Conservation (phyloP, 2,329 filamentous ascomycete species). For the Cadophora sp. region DNA sequence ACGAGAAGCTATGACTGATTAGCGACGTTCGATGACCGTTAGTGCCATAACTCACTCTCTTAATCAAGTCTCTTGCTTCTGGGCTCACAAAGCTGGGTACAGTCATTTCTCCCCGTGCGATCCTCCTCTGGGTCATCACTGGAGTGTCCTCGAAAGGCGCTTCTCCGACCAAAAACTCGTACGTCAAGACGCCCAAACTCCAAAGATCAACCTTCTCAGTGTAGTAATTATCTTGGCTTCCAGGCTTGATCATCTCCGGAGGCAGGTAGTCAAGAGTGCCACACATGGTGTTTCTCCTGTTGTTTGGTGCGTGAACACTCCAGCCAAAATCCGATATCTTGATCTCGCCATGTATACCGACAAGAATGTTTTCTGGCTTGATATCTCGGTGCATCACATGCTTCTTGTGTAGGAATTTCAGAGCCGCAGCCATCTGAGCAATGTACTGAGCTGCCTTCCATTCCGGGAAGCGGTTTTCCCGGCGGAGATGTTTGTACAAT, state of each 20-base stretch:
- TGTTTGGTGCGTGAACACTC: conserved; percentile 97
- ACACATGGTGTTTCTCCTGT: conserved; percentile 92
- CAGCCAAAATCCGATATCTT: conserved; percentile 99
- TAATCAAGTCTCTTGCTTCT: conserved; percentile 92
- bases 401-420: conserved; percentile 93
- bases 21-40: conserved; percentile 18
- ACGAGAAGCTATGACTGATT: conserved; percentile 72
- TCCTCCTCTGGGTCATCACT: conserved; percentile 91
- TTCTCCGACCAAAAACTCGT: conserved; percentile 95
- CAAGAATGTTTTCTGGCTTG: conserved; percentile 96
- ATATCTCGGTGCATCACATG: conserved; percentile 98
- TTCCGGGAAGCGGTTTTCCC: conserved; percentile 72
- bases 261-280: conserved; percentile 97
- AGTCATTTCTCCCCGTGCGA: conserved; percentile 88
- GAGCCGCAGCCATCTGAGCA: conserved; percentile 80
- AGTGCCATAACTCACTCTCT: conserved; percentile 65
- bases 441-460: conserved; percentile 77
- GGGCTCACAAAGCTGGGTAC: conserved; percentile 89
- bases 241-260: conserved; percentile 93
- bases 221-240: conserved; percentile 85
- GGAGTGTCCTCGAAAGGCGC: conserved; percentile 97
- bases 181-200: conserved; percentile 93
- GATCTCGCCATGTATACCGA: conserved; percentile 96
- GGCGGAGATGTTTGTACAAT: conserved; percentile 74
- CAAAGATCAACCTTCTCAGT: conserved; percentile 96